Evolutionary conservation across 2,329 filamentous ascomycete species (phyloP).

Genomic region (Paecilomyces niveus): DNA sequence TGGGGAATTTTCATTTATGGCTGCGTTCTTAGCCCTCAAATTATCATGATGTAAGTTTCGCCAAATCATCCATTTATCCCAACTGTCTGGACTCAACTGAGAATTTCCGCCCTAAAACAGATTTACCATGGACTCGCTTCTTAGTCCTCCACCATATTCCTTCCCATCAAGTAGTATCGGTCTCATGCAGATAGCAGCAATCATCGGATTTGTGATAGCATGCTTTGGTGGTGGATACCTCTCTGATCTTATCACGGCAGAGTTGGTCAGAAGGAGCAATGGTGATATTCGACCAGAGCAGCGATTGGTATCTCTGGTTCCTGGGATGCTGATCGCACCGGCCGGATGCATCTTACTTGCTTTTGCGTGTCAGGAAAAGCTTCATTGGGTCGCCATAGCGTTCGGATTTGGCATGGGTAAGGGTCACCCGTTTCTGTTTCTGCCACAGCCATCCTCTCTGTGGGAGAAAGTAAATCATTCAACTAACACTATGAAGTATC

Average conservation of each 20-base stretch:
- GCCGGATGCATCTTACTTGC: conserved; percentile 1
- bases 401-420: background rate
- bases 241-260: background rate
- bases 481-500: background rate
- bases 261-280: background rate
- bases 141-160: background rate
- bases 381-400: background rate
- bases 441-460: no score
- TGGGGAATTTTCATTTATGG: background rate
- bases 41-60: background rate
- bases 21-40: background rate
- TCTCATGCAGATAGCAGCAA: conserved; percentile 2
- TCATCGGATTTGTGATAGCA: conserved; percentile 1
- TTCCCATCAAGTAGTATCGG: background rate
- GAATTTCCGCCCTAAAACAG: no score
- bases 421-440: no score
- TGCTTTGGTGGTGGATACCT: conserved; percentile 1
- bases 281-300: conserved; percentile 1
- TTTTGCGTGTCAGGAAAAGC: background rate
- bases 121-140: no score
- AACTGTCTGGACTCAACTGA: background rate
- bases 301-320: conserved; percentile 1
- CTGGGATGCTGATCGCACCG: conserved; percentile 1
- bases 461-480: no score
- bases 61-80: background rate